Conservation (phyloP, 257 asterid species). For the Rehmannia glutinosa region DNA sequence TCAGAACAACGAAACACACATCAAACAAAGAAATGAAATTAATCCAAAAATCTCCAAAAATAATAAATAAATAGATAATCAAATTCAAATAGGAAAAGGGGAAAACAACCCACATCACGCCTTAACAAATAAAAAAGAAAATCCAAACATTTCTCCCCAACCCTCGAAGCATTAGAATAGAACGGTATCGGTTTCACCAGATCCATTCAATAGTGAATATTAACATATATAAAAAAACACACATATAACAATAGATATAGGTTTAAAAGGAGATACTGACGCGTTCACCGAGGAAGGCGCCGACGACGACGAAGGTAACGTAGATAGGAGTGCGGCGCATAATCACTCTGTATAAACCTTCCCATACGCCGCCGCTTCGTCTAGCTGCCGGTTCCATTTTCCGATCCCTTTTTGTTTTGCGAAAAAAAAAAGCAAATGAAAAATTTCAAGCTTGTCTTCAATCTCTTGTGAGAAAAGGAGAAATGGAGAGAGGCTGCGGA, state of each 20-base stretch:
- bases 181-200: constrained; percentile 12
- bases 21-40: constrained; percentile 1
- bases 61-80: not conserved
- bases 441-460: not conserved
- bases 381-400: constrained; percentile 43
- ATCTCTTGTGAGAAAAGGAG: constrained; percentile 18
- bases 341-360: constrained; percentile 65
- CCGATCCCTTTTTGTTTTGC: not conserved
- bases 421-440: not conserved
- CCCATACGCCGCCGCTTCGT: constrained; percentile 63
- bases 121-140: not conserved
- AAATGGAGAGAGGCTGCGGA: constrained; percentile 25
- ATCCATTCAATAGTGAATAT: constrained; percentile 23
- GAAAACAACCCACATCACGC: not conserved
- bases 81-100: not conserved
- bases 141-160: not conserved
- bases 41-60: not conserved
- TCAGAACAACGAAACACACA: constrained; percentile 9
- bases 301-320: constrained; percentile 82
- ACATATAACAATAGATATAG: not conserved
- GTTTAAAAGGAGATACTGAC: constrained; percentile 29
- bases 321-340: constrained; percentile 88
- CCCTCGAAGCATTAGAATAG: not conserved
- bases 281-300: constrained; percentile 84
- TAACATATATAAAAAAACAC: not conserved